Percentiles rank a stretch among this genome's conserved stretches.
Evolutionary conservation across 1,284 basidiomycete genomes (phyloP).

Genomic region (Caloboletus inedulis): DNA sequence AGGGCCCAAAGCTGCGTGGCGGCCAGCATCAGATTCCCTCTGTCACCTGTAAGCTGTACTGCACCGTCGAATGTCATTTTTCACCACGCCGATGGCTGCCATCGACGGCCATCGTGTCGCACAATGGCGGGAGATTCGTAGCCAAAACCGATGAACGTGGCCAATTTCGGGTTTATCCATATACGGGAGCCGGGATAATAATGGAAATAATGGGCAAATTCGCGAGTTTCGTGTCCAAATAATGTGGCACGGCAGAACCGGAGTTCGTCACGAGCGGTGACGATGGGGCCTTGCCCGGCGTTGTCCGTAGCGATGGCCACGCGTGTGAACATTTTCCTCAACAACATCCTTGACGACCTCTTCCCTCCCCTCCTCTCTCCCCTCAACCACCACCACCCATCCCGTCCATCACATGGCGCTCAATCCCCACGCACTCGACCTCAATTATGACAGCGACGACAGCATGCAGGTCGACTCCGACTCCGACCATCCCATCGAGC

Average conservation of each 20-base stretch:
- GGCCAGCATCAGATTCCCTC: neutral
- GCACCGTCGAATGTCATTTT: neutral
- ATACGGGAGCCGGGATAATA: conserved; percentile 5
- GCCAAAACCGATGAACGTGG: neutral
- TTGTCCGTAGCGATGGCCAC: conserved; percentile 70
- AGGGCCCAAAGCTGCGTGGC: conserved; percentile 14
- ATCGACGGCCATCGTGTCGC: conserved; percentile 6
- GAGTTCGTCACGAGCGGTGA: conserved; percentile 53
- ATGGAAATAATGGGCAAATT: conserved; percentile 19
- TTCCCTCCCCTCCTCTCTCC: conserved; percentile 31
- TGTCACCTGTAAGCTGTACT: neutral
- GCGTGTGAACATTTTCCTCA: conserved; percentile 68
- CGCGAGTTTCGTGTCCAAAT: conserved; percentile 30
- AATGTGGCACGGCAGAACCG: conserved; percentile 35
- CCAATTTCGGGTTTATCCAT: conserved; percentile 4
- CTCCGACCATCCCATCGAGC: conserved; percentile 30
- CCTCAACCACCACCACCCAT: conserved; percentile 33
- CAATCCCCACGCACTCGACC: conserved; percentile 36
- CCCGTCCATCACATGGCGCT: conserved; percentile 35
- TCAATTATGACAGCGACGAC: conserved; percentile 40
- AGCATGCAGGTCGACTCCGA: conserved; percentile 49
- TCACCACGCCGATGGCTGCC: neutral
- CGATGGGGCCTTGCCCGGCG: conserved; percentile 64
- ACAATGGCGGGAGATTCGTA: conserved; percentile 17
- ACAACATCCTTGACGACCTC: conserved; percentile 61